phyloP scores from a whole-genome alignment of 23 red algal species.

The Porphyridium purpureum region DNA sequence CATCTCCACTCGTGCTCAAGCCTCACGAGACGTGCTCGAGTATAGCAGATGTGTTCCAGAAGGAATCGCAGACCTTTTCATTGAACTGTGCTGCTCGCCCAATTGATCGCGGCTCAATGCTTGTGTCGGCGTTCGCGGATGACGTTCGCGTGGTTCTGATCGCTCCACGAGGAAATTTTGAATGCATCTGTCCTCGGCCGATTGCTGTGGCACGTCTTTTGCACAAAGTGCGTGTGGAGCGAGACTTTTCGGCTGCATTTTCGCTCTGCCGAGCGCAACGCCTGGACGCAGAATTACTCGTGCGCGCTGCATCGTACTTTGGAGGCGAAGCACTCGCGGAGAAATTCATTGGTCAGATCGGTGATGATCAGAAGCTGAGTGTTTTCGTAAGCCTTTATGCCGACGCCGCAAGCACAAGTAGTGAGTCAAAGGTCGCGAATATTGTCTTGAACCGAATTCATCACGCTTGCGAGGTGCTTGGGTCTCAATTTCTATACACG shows the following conservation, averaged over 20 bases:
- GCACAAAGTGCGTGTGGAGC: constrained; percentile 6
- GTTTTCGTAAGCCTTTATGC: constrained; percentile 30
- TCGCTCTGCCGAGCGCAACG: constrained; percentile 32
- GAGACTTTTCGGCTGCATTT: constrained; percentile 21
- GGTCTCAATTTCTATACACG: constrained; percentile 13
- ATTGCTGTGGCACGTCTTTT: constrained; percentile 15
- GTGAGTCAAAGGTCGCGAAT: not conserved
- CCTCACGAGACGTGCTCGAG: not conserved
- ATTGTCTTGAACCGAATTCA: constrained; percentile 16
- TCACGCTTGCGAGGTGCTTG: constrained; percentile 4
- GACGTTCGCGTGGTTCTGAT: constrained; percentile 33
- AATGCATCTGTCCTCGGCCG: constrained; percentile 38
- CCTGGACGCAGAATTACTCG: constrained; percentile 45
- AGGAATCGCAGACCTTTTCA: not conserved
- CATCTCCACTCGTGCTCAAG: not conserved
- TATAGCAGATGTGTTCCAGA: not conserved
- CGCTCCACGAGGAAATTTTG: constrained; percentile 63
- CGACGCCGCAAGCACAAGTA: constrained; percentile 1
- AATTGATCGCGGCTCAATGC: constrained; percentile 52
- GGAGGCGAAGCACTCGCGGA: too few species aligned
- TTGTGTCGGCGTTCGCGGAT: constrained; percentile 13
- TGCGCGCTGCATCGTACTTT: constrained; percentile 22
- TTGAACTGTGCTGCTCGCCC: constrained; percentile 12
- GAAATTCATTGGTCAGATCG: constrained; percentile 21
- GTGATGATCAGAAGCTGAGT: constrained; percentile 14